Conservation (phyloP, 495 filamentous ascomycete species). For the Bacidia gigantensis region DNA sequence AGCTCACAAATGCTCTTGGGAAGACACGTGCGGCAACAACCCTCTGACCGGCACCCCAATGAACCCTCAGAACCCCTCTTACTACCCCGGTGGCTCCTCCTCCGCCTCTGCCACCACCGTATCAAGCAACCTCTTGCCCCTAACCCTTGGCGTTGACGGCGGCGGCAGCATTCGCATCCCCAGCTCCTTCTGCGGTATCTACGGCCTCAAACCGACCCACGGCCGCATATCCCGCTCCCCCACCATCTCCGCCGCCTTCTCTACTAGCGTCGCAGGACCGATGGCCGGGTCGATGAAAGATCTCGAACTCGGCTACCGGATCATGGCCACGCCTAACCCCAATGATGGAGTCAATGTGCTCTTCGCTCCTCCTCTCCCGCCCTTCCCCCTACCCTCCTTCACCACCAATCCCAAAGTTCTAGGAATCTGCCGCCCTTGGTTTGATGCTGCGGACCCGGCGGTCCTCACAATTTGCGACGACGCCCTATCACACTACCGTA, state of each 20-base stretch:
- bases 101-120: conserved; percentile 74
- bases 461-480: conserved; percentile 47
- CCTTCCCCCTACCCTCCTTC: conserved; percentile 16
- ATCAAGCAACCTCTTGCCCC: conserved; percentile 59
- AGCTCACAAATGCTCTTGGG: no score
- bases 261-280: conserved; percentile 58
- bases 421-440: conserved; percentile 66
- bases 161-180: conserved; percentile 81
- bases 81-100: conserved; percentile 78
- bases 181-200: conserved; percentile 69
- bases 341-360: conserved; percentile 31
- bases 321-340: conserved; percentile 60
- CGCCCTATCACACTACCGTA: conserved; percentile 47
- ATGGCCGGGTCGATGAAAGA: conserved; percentile 66
- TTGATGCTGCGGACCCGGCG: conserved; percentile 47
- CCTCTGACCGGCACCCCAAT: conserved; percentile 63
- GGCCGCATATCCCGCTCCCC: conserved; percentile 56
- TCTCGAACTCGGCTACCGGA: conserved; percentile 66
- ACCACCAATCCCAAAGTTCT: conserved; percentile 36
- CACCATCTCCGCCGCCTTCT: conserved; percentile 44
- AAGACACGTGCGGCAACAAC: conserved; percentile 75
- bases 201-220: conserved; percentile 76
- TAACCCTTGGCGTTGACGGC: conserved; percentile 74
- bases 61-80: conserved; percentile 68
- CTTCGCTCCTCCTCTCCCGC: conserved; percentile 35